These are phyloP conservation scores for Aspergillus quadricinctus DNA, from an alignment of 2,329 filamentous ascomycete genomes.

Conservation along the genomic window DNA sequence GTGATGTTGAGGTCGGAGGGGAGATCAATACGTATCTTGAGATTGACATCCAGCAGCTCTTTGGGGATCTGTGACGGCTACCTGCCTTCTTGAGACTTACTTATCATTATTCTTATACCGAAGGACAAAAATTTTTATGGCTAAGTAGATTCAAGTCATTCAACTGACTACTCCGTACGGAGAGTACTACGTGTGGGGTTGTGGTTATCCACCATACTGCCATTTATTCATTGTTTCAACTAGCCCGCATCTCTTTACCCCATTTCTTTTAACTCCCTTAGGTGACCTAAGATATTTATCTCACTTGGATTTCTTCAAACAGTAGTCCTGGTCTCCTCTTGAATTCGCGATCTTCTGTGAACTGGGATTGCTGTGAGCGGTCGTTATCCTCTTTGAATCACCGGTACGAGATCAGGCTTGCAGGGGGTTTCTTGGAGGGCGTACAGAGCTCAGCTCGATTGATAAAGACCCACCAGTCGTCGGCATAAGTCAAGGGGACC, in stretches of 20 bases:
- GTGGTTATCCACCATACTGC: background rate
- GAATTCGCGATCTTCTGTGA: background rate
- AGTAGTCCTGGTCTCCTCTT: background rate
- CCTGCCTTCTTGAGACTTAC: background rate
- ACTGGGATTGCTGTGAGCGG: background rate
- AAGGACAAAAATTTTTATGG: background rate
- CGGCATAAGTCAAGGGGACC: background rate
- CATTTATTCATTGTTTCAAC: background rate
- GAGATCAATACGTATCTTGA: background rate
- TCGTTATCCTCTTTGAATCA: background rate
- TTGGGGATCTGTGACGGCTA: background rate
- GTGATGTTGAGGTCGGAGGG: background rate
- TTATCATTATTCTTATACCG: background rate
- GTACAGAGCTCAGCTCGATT: background rate
- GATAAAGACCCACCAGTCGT: background rate
- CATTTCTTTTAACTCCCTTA: background rate
- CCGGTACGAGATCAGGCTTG: background rate
- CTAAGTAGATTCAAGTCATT: background rate
- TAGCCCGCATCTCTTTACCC: background rate
- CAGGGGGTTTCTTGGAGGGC: background rate
- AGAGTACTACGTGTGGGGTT: background rate
- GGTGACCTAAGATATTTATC: background rate
- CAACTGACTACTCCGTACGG: background rate
- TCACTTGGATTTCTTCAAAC: background rate
- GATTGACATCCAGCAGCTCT: background rate